Evolutionary conservation across 345 rosid species (phyloP).

Genomic region (Cardamine chenopodiifolia): DNA sequence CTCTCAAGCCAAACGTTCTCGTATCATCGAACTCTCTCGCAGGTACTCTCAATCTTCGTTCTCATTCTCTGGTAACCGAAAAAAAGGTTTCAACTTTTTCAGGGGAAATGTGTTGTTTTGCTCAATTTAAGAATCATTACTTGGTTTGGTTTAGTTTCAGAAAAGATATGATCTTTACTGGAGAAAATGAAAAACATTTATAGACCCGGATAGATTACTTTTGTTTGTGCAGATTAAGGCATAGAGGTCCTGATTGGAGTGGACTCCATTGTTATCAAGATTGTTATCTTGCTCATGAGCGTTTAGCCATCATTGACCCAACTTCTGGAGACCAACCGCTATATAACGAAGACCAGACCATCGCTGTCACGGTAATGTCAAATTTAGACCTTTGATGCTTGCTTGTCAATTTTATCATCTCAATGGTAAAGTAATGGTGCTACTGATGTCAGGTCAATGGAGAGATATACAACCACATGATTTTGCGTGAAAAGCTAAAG

Average conservation of each 20-base stretch:
- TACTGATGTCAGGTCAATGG: conserved; percentile 62
- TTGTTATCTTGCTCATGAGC: conserved; percentile 79
- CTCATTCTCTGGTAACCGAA: too few relatives aligned
- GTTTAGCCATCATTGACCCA: conserved; percentile 78
- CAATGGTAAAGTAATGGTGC: neutral
- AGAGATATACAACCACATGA: conserved; percentile 78
- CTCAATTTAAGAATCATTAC: neutral
- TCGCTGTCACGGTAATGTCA: conserved; percentile 64
- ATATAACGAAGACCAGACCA: conserved; percentile 70
- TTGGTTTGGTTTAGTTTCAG: neutral
- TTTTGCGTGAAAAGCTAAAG: conserved; percentile 55
- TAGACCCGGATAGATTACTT: conserved; percentile 9
- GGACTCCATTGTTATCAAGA: conserved; percentile 63
- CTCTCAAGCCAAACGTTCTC: conserved; percentile 83
- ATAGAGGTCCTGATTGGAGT: conserved; percentile 90
- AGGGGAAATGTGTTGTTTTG: conserved; percentile 10
- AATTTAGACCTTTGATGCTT: neutral
- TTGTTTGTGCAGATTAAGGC: conserved; percentile 54
- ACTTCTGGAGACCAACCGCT: conserved; percentile 89
- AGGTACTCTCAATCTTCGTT: conserved; percentile 45
- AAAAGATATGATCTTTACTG: conserved; percentile 15
- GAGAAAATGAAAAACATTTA: neutral
- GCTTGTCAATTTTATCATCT: neutral
- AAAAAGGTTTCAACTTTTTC: neutral
- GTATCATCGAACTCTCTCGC: conserved; percentile 79